A percentile compares a stretch with the other conserved stretches of the same genome.
Conservation (phyloP, 257 asterid species). For the Solanum chilense region DNA sequence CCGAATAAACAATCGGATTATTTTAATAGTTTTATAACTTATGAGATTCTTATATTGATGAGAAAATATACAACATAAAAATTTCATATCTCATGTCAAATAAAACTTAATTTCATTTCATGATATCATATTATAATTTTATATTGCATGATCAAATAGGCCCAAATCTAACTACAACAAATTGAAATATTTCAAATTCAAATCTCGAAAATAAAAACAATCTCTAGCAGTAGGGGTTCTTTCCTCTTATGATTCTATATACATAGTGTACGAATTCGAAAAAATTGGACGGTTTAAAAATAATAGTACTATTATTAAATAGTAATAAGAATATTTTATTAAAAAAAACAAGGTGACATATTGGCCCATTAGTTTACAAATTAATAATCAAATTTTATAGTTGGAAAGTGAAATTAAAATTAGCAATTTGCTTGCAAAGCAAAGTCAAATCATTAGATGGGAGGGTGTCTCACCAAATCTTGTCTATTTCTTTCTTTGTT, state of each 20-base stretch:
- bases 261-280: background rate
- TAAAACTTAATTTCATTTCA: too few relatives aligned
- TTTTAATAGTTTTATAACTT: too few relatives aligned
- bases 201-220: background rate
- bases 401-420: background rate
- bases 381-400: background rate
- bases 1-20: too few relatives aligned
- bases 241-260: background rate
- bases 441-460: background rate
- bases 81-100: too few relatives aligned
- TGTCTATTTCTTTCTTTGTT: background rate
- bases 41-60: too few relatives aligned
- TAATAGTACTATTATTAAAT: background rate
- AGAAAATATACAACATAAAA: too few relatives aligned
- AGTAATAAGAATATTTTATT: background rate
- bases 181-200: too few relatives aligned
- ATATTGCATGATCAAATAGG: accelerated
- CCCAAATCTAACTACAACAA: accelerated
- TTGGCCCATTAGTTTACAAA: background rate
- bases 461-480: background rate
- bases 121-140: too few relatives aligned
- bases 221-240: background rate
- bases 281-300: background rate
- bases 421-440: background rate
- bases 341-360: background rate